These are phyloP conservation scores for Parmelia sp. DNA, from an alignment of 495 filamentous ascomycete genomes.

Conservation along the genomic window DNA sequence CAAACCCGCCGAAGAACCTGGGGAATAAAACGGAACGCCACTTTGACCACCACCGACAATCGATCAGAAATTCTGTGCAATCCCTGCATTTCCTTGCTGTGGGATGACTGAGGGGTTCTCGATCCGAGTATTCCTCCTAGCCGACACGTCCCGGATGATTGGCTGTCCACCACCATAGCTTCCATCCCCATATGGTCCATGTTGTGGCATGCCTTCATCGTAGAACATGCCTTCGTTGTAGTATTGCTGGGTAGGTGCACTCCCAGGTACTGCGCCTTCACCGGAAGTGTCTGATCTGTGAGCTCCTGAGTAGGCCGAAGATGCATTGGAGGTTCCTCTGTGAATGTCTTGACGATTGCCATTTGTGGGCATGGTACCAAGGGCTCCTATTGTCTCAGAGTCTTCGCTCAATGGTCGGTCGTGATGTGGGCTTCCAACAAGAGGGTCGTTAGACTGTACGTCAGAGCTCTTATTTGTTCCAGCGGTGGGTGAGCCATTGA, in stretches of 20 bases:
- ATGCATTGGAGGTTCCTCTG: conserved; percentile 91
- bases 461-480: conserved; percentile 61
- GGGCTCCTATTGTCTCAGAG: conserved; percentile 65
- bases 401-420: conserved; percentile 55
- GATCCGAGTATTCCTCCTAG: conserved; percentile 86
- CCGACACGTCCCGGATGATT: conserved; percentile 89
- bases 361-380: conserved; percentile 62
- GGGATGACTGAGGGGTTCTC: conserved; percentile 82
- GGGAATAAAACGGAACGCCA: conserved; percentile 13
- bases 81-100: conserved; percentile 84
- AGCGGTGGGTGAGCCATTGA: conserved; percentile 60
- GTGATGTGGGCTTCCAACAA: conserved; percentile 45
- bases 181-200: conserved; percentile 51
- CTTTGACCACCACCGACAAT: neutral
- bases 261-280: conserved; percentile 54
- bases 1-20: conserved; percentile 5
- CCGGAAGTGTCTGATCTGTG: conserved; percentile 79
- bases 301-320: conserved; percentile 84
- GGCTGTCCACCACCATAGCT: conserved; percentile 57
- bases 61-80: conserved; percentile 90
- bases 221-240: conserved; percentile 52
- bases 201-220: conserved; percentile 47
- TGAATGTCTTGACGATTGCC: conserved; percentile 59
- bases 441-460: conserved; percentile 61
- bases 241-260: conserved; percentile 41